phyloP scores from a whole-genome alignment of 495 filamentous ascomycete genomes.

The Hypoxylon trugodes region DNA sequence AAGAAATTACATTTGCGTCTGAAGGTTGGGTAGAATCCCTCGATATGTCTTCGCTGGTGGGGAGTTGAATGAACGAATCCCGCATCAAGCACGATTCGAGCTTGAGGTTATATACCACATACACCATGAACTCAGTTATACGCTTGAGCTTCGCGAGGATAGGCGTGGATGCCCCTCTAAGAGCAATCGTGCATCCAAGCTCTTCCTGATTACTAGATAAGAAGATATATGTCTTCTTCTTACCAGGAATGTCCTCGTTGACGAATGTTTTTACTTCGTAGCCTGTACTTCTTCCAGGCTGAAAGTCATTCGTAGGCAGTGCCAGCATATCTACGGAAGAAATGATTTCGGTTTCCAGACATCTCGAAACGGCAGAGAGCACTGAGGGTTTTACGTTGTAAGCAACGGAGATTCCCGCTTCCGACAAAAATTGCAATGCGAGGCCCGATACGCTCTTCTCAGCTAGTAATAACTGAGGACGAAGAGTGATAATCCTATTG shows the following conservation, averaged over 20 bases:
- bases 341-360: constrained; percentile 88
- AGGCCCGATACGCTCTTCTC: constrained; percentile 91
- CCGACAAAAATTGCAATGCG: constrained; percentile 84
- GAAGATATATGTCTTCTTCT: constrained; percentile 95
- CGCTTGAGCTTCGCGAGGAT: constrained; percentile 82
- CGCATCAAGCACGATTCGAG: constrained; percentile 96
- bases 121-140: constrained; percentile 98
- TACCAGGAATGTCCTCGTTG: constrained; percentile 71
- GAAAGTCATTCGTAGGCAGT: constrained; percentile 65
- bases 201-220: constrained; percentile 91
- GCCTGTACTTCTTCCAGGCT: constrained; percentile 78
- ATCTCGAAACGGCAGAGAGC: constrained; percentile 91
- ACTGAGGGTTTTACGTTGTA: constrained; percentile 97
- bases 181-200: constrained; percentile 93
- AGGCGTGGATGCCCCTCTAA: constrained; percentile 79
- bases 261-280: constrained; percentile 97
- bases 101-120: constrained; percentile 97
- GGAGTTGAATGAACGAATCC: constrained; percentile 91
- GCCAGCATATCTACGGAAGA: constrained; percentile 95
- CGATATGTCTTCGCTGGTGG: constrained; percentile 62
- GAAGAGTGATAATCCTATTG: constrained; percentile 85
- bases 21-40: constrained; percentile 42
- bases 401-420: constrained; percentile 88
- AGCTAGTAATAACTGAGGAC: constrained; percentile 85
- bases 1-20: constrained; percentile 30